Conservation (phyloP, 805 yeast species). For the Cyberlindnera japonica region DNA sequence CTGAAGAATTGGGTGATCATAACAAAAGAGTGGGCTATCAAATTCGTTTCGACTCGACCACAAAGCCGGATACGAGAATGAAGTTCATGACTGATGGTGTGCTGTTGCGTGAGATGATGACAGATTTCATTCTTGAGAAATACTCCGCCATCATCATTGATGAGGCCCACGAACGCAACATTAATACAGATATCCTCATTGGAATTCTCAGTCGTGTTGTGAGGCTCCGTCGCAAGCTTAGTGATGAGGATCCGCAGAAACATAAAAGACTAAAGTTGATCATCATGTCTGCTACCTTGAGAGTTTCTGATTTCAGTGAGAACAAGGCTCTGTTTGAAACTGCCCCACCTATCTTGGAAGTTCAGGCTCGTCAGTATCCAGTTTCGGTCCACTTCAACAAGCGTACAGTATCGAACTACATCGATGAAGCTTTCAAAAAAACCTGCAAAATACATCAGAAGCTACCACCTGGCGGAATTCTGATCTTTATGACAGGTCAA, state of each 20-base stretch:
- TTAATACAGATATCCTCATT: slow-evolving; percentile 91
- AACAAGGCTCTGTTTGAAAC: slow-evolving; percentile 60
- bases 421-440: slow-evolving; percentile 83
- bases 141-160: slow-evolving; percentile 89
- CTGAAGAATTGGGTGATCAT: slow-evolving; percentile 70
- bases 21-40: slow-evolving; percentile 72
- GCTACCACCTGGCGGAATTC: slow-evolving; percentile 91
- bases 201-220: slow-evolving; percentile 92
- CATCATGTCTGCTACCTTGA: slow-evolving; percentile 94
- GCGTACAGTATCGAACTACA: slow-evolving; percentile 70
- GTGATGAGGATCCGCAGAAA: slow-evolving; percentile 42
- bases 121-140: slow-evolving; percentile 72
- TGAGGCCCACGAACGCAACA: slow-evolving; percentile 97
- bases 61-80: slow-evolving; percentile 61
- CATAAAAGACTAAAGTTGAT: slow-evolving; percentile 71
- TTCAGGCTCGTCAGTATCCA: slow-evolving; percentile 92
- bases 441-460: slow-evolving; percentile 80
- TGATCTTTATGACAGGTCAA: slow-evolving; percentile 91
- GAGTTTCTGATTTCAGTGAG: slow-evolving; percentile 91
- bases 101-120: slow-evolving; percentile 85
- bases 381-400: slow-evolving; percentile 88
- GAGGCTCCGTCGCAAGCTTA: slow-evolving; percentile 58
- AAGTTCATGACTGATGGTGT: slow-evolving; percentile 97
- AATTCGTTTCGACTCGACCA: slow-evolving; percentile 72
- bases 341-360: slow-evolving; percentile 85